A percentile compares a stretch with the other conserved stretches of the same genome.
These are phyloP conservation scores for Spencermartinsiella europaea DNA, from an alignment of 805 yeast species.

Conservation along the genomic window DNA sequence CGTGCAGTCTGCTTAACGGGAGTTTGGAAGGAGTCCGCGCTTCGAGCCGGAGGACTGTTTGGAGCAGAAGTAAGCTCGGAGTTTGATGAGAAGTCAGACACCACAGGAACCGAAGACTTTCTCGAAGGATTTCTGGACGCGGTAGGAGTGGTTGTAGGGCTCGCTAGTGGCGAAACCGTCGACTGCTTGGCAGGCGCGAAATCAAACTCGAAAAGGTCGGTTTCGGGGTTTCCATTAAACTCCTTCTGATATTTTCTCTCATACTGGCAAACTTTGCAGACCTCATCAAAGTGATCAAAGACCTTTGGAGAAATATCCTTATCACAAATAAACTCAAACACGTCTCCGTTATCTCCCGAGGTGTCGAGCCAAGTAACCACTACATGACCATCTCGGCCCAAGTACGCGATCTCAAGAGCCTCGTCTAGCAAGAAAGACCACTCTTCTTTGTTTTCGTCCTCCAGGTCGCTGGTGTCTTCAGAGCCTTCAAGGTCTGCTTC, in stretches of 20 bases:
- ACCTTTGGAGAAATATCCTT: constrained; percentile 43
- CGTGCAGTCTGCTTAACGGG: constrained; percentile 3
- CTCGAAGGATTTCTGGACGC: not conserved
- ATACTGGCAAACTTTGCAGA: constrained; percentile 63
- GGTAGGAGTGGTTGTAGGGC: constrained; percentile 4
- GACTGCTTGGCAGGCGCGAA: constrained; percentile 26
- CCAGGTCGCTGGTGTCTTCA: constrained; percentile 43
- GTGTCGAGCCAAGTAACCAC: constrained; percentile 76
- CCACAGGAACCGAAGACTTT: not conserved
- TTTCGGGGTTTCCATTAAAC: constrained; percentile 39
- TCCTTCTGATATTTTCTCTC: constrained; percentile 62
- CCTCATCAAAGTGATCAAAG: constrained; percentile 55
- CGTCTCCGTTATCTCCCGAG: constrained; percentile 82
- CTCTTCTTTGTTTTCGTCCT: constrained; percentile 51
- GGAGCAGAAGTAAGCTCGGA: not conserved
- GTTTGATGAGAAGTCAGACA: no score
- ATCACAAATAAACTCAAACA: constrained; percentile 73
- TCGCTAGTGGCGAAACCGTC: not conserved
- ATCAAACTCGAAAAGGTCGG: constrained; percentile 55
- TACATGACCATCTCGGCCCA: constrained; percentile 47
- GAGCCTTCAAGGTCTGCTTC: constrained; percentile 48
- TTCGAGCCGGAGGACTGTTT: not conserved
- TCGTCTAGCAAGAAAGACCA: constrained; percentile 65
- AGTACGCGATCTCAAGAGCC: constrained; percentile 51
- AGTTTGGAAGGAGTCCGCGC: not conserved